A percentile compares a stretch with the other conserved stretches of the same genome.
Conservation (phyloP, 257 asterid species). For the Solanum tarapatanum region DNA sequence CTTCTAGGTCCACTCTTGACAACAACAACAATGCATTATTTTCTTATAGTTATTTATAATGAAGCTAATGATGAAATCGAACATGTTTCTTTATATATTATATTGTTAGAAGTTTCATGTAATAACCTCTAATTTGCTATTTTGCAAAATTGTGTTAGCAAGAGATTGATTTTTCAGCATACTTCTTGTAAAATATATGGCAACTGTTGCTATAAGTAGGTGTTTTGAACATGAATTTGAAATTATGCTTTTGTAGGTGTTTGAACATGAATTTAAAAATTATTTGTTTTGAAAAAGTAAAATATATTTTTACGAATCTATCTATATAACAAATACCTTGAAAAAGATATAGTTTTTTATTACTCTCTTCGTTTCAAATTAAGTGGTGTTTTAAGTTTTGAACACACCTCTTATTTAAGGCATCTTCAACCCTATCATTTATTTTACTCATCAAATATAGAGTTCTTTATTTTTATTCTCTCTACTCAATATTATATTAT, state of each 20-base stretch:
- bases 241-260: not conserved
- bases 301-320: not conserved
- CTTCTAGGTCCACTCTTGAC: not conserved
- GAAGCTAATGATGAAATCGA: not conserved
- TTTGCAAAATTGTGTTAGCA: not conserved
- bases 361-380: not conserved
- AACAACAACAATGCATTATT: not conserved
- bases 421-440: not conserved
- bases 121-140: not conserved
- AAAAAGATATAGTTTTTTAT: not conserved
- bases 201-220: not conserved
- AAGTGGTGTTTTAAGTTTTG: not conserved
- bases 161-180: not conserved
- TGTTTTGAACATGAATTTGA: not conserved
- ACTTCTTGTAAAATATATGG: not conserved
- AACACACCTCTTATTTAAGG: not conserved
- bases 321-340: not conserved
- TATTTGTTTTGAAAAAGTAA: not conserved
- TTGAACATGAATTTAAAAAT: not conserved
- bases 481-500: too few species aligned
- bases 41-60: not conserved
- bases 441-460: too few species aligned
- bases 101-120: not conserved
- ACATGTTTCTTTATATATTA: not conserved
- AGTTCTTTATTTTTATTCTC: too few species aligned